phyloP scores from a whole-genome alignment of 2,329 filamentous ascomycete genomes.

The Penicillium sumatraense region DNA sequence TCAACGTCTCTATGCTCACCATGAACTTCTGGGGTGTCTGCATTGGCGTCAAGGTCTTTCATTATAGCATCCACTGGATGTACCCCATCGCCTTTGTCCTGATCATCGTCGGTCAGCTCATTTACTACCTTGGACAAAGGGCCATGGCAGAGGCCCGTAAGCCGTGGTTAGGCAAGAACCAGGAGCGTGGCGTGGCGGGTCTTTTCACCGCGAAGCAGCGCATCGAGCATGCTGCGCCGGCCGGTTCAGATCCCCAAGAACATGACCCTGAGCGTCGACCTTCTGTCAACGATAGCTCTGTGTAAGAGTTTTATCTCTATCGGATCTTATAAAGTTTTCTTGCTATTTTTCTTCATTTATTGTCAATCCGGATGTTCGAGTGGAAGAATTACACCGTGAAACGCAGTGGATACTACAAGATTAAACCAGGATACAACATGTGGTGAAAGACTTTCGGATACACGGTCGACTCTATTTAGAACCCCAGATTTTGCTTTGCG shows the following conservation, averaged over 20 bases:
- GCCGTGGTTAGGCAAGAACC: slow-evolving; percentile 89
- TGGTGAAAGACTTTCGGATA: neutral
- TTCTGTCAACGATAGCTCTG: slow-evolving; percentile 16
- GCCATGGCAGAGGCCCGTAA: slow-evolving; percentile 87
- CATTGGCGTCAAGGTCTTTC: slow-evolving; percentile 87
- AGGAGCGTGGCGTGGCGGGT: slow-evolving; percentile 79
- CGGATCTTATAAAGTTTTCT: too few relatives aligned
- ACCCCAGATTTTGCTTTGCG: neutral
- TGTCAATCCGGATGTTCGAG: neutral
- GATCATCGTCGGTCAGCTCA: slow-evolving; percentile 81
- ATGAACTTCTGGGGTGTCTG: slow-evolving; percentile 97
- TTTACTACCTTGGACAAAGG: slow-evolving; percentile 85
- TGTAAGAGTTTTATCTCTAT: slow-evolving; percentile 1
- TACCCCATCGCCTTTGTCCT: slow-evolving; percentile 95
- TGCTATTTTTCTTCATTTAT: neutral
- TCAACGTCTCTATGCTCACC: slow-evolving; percentile 92
- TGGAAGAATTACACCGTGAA: neutral
- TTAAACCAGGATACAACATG: neutral
- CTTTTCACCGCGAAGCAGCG: slow-evolving; percentile 83
- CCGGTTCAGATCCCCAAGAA: slow-evolving; percentile 15
- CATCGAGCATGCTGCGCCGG: slow-evolving; percentile 49
- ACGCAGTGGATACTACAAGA: neutral
- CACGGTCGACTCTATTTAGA: neutral
- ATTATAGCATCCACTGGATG: slow-evolving; percentile 78
- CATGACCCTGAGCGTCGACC: slow-evolving; percentile 10